phyloP scores from a whole-genome alignment of 805 yeast species.

The Nakazawaea wyomingensis region DNA sequence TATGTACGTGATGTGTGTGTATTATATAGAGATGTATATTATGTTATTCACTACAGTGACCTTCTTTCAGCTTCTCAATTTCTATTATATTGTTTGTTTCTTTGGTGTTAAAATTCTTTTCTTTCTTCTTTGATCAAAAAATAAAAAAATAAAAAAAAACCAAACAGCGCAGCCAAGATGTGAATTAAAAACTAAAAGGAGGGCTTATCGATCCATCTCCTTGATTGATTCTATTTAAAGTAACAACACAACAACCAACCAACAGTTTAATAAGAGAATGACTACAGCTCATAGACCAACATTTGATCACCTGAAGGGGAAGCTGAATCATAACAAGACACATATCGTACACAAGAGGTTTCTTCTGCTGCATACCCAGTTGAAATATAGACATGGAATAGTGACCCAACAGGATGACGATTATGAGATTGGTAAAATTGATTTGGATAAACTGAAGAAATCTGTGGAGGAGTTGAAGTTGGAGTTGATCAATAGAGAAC shows the following conservation, averaged over 20 bases:
- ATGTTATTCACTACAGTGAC: no score
- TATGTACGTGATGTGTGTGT: not conserved
- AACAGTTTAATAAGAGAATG: no score
- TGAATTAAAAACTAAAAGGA: no score
- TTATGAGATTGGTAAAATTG: slow-evolving; percentile 3
- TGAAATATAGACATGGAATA: slow-evolving; percentile 38
- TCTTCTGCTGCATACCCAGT: slow-evolving; percentile 48
- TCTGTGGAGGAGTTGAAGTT: slow-evolving; percentile 17
- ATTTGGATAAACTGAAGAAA: slow-evolving; percentile 14
- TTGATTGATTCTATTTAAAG: not conserved
- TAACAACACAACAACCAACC: no score
- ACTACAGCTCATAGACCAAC: slow-evolving; percentile 70
- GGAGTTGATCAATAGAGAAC: slow-evolving; percentile 16
- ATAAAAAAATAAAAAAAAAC: no score
- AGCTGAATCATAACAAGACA: slow-evolving; percentile 35
- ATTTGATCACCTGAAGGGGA: slow-evolving; percentile 59
- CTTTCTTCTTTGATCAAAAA: no score
- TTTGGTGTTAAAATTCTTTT: no score
- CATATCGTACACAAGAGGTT: slow-evolving; percentile 47
- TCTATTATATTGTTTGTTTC: no score
- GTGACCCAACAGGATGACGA: slow-evolving; percentile 42
- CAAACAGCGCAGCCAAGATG: no score
- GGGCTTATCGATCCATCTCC: no score
- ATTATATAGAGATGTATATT: not conserved
- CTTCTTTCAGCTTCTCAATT: no score